phyloP scores from a whole-genome alignment of 2,329 filamentous ascomycete genomes.

The Diaporthe capsici region DNA sequence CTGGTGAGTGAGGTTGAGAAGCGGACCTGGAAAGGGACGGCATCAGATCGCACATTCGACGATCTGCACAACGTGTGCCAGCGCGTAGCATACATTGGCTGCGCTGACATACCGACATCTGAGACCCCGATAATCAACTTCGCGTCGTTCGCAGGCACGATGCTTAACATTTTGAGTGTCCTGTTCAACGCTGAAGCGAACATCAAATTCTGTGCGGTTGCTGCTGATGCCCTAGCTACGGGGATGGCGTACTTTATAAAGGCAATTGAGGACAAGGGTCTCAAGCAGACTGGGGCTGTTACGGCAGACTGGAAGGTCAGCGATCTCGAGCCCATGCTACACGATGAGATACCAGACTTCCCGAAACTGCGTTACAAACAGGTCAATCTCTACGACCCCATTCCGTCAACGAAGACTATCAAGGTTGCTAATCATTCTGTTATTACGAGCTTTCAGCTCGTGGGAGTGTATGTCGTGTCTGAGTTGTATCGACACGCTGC shows the following conservation, averaged over 20 bases:
- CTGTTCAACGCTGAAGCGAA: slow-evolving; percentile 29
- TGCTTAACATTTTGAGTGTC: slow-evolving; percentile 45
- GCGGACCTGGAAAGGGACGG: slow-evolving; percentile 36
- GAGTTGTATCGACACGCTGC: slow-evolving; percentile 39
- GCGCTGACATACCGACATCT: slow-evolving; percentile 52
- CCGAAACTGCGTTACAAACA: slow-evolving; percentile 26
- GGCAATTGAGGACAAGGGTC: not conserved
- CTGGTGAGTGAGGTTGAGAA: slow-evolving; percentile 46
- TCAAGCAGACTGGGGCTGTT: not conserved
- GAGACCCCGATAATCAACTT: slow-evolving; percentile 57
- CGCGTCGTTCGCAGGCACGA: slow-evolving; percentile 53
- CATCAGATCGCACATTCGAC: slow-evolving; percentile 45
- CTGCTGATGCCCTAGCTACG: slow-evolving; percentile 29
- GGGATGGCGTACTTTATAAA: slow-evolving; percentile 36
- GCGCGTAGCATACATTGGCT: slow-evolving; percentile 64
- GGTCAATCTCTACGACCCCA: slow-evolving; percentile 35
- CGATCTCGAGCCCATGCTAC: not conserved
- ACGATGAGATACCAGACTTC: slow-evolving; percentile 30
- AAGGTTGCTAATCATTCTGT: slow-evolving; percentile 17
- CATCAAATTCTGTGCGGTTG: slow-evolving; percentile 26
- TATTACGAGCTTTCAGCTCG: slow-evolving; percentile 31
- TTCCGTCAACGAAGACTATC: slow-evolving; percentile 9
- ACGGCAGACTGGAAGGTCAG: not conserved
- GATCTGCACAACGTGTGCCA: slow-evolving; percentile 50
- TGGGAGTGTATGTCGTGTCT: slow-evolving; percentile 36